A percentile compares a stretch with the other conserved stretches of the same genome.
Conservation (phyloP, 495 filamentous ascomycete species). For the Daldinia grandis region DNA sequence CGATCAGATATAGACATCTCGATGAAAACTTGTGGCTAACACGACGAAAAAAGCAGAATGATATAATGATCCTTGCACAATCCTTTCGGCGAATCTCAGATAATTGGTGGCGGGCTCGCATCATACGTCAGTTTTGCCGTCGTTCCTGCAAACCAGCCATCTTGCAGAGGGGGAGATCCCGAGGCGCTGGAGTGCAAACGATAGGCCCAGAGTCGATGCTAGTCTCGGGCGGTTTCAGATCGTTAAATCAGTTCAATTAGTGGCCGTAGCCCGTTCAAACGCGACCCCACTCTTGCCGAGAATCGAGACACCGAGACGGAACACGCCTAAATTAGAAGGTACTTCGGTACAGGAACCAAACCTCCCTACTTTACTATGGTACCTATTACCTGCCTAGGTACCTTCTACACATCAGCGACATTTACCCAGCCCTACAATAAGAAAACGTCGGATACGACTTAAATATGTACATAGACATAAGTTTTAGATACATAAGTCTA, state of each 20-base stretch:
- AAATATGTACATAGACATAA: background rate
- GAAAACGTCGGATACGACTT: background rate
- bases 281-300: background rate
- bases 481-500: background rate
- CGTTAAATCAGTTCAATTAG: conserved; percentile 9
- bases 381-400: background rate
- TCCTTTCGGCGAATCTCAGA: conserved; percentile 10
- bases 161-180: conserved; percentile 33
- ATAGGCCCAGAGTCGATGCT: conserved; percentile 10
- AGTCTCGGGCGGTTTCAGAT: conserved; percentile 29
- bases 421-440: background rate
- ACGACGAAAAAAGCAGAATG: background rate
- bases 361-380: no score
- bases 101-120: conserved; percentile 10
- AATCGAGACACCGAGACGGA: background rate
- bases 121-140: conserved; percentile 10
- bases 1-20: background rate
- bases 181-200: conserved; percentile 26
- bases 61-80: conserved; percentile 5
- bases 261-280: background rate
- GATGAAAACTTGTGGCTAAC: background rate
- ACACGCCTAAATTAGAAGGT: background rate
- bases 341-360: background rate
- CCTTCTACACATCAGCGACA: background rate
- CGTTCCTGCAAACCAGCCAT: conserved; percentile 32